These are phyloP conservation scores for Raddia distichophylla DNA, from an alignment of 176 grass and related monocot species.

Conservation along the genomic window DNA sequence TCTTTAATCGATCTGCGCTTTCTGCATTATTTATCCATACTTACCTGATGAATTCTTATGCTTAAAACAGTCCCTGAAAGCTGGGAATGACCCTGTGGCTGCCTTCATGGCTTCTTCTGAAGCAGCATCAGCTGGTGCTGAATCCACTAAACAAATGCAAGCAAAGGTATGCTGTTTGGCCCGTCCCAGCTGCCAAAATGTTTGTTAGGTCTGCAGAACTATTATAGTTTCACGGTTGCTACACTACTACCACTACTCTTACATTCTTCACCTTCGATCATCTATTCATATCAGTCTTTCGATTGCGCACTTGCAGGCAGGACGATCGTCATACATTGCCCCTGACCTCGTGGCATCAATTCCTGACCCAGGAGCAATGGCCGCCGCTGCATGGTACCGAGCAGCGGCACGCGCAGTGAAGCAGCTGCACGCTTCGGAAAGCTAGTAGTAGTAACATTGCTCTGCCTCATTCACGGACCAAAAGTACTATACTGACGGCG, in stretches of 20 bases:
- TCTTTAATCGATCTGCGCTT: conserved; percentile 23
- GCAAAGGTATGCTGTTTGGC: conserved; percentile 62
- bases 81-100: conserved; percentile 79
- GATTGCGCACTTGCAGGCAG: conserved; percentile 69
- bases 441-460: conserved; percentile 21
- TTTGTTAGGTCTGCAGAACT: neutral
- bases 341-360: conserved; percentile 63
- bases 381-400: conserved; percentile 82
- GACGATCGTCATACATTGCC: conserved; percentile 80
- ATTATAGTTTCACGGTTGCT: neutral
- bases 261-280: neutral
- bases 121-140: conserved; percentile 85
- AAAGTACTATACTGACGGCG: conserved; percentile 34
- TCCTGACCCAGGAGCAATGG: conserved; percentile 96
- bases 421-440: conserved; percentile 50
- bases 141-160: conserved; percentile 94
- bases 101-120: conserved; percentile 84
- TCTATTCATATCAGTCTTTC: neutral
- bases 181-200: neutral
- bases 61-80: conserved; percentile 69
- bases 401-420: conserved; percentile 66
- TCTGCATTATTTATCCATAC: conserved; percentile 10
- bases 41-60: conserved; percentile 35
- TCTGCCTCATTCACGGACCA: conserved; percentile 32
- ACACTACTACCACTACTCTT: neutral